phyloP scores from a whole-genome alignment of 2,329 filamentous ascomycete genomes.

The Clarireedia paspali region DNA sequence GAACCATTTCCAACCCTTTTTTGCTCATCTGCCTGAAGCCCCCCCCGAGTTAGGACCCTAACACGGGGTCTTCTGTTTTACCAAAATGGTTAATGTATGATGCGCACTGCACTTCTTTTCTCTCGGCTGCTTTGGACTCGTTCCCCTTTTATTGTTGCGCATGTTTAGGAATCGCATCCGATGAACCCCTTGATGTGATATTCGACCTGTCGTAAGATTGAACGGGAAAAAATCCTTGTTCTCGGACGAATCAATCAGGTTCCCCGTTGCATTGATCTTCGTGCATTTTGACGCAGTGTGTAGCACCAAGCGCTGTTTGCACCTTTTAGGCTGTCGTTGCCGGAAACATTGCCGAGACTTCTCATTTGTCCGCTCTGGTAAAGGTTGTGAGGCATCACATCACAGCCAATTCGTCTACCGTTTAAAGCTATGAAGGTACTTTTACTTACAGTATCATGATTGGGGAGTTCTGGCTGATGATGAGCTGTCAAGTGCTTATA shows the following conservation, averaged over 20 bases:
- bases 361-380: background rate
- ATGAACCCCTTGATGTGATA: constrained; percentile 5
- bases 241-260: constrained; percentile 3
- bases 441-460: too few species aligned
- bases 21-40: background rate
- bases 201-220: constrained; percentile 8
- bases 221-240: background rate
- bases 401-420: too few species aligned
- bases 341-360: background rate
- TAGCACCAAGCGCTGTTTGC: background rate
- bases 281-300: constrained; percentile 7
- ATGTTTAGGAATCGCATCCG: background rate
- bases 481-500: too few species aligned
- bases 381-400: too few species aligned
- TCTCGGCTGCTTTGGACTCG: background rate
- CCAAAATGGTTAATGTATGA: background rate
- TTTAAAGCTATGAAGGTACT: too few species aligned
- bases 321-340: background rate
- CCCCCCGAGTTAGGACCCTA: background rate
- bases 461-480: background rate
- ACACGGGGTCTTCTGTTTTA: background rate
- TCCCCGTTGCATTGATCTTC: constrained; percentile 11
- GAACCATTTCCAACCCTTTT: too few species aligned
- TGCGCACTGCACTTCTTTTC: background rate
- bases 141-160: background rate